Percentiles rank a stretch among this genome's conserved stretches.
phyloP scores from a whole-genome alignment of 202 grass and related monocot genomes.

The Carex arenaria region DNA sequence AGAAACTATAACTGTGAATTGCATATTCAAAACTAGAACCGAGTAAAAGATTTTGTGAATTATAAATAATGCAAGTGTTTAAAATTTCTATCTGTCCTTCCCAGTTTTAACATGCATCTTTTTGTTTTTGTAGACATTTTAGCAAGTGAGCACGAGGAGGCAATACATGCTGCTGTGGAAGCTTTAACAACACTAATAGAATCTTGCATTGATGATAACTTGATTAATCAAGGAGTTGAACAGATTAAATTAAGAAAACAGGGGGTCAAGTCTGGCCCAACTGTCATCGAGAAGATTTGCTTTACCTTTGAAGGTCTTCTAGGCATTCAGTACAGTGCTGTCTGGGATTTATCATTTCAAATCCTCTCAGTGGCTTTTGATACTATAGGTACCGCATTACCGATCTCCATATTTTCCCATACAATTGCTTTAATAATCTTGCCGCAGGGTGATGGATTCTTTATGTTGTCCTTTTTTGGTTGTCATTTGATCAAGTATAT shows the following conservation, averaged over 20 bases:
- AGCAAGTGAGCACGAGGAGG: conserved; percentile 86
- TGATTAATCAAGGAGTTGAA: conserved; percentile 54
- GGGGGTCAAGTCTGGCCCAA: conserved; percentile 50
- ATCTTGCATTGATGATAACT: conserved; percentile 61
- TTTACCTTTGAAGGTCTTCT: conserved; percentile 65
- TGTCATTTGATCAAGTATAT: not conserved
- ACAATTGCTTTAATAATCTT: conserved; percentile 16
- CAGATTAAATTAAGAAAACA: conserved; percentile 66
- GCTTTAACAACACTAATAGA: conserved; percentile 64
- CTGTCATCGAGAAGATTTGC: conserved; percentile 89
- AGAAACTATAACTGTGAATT: not conserved
- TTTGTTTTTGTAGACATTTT: conserved; percentile 63
- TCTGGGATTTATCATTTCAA: conserved; percentile 90
- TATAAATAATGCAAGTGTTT: not conserved
- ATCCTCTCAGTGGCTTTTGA: conserved; percentile 65
- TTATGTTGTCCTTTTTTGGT: conserved; percentile 2
- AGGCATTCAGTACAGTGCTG: conserved; percentile 50
- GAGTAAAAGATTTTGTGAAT: not conserved
- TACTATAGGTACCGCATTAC: conserved; percentile 53
- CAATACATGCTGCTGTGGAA: conserved; percentile 66
- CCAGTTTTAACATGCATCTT: conserved; percentile 5
- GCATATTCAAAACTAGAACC: not conserved
- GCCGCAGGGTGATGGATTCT: not conserved
- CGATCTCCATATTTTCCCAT: not conserved
- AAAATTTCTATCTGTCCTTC: not conserved